Conservation (phyloP, 306 rosid genomes). For the Fragaria ananassa region DNA sequence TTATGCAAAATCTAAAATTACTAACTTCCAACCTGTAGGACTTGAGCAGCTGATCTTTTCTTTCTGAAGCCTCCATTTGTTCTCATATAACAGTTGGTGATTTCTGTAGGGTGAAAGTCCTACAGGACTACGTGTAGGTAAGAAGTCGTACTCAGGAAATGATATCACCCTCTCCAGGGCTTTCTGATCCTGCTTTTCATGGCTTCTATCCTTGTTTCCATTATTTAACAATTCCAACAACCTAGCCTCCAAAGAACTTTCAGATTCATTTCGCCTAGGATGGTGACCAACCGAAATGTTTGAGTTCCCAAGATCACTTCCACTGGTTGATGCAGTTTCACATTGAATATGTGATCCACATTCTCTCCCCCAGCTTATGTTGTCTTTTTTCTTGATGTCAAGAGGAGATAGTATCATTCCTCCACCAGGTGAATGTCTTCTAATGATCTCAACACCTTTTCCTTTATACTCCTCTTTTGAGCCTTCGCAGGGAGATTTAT, state of each 20-base stretch:
- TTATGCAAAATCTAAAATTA: constrained; percentile 17
- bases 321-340: constrained; percentile 41
- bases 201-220: constrained; percentile 21
- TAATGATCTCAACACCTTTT: constrained; percentile 25
- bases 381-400: constrained; percentile 29
- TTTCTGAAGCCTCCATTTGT: constrained; percentile 37
- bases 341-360: constrained; percentile 33
- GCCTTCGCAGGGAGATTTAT: constrained; percentile 20
- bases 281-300: constrained; percentile 10
- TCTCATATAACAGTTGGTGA: constrained; percentile 26
- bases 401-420: constrained; percentile 24
- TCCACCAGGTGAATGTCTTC: constrained; percentile 24
- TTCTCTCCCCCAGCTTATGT: constrained; percentile 26
- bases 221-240: constrained; percentile 25
- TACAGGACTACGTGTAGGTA: constrained; percentile 30
- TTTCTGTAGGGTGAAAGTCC: constrained; percentile 28
- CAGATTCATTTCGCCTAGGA: constrained; percentile 30
- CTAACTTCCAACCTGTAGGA: constrained; percentile 42
- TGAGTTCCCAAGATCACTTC: constrained; percentile 25
- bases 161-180: constrained; percentile 33
- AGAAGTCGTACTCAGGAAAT: constrained; percentile 35
- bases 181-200: constrained; percentile 20
- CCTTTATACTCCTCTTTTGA: constrained; percentile 36
- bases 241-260: constrained; percentile 25
- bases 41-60: constrained; percentile 27